phyloP scores from a whole-genome alignment of 106 monocot species.

The Dendrobium chrysotoxum region DNA sequence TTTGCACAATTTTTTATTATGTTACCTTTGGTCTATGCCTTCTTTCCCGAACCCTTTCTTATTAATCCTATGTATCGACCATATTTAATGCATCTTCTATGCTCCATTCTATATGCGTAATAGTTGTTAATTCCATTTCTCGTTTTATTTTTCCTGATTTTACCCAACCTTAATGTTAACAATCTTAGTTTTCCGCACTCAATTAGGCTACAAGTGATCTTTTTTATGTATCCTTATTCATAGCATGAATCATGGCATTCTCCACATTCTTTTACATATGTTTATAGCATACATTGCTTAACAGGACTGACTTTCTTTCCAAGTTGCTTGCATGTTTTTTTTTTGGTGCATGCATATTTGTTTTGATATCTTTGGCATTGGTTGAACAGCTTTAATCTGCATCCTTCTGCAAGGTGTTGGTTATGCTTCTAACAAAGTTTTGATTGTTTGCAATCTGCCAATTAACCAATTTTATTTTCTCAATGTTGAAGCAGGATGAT shows the following conservation, averaged over 20 bases:
- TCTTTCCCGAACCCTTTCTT: neutral
- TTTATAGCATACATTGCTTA: neutral
- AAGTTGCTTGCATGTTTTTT: neutral
- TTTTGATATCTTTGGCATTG: neutral
- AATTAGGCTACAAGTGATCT: too few relatives aligned
- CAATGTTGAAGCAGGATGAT: constrained; percentile 52
- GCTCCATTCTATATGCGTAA: neutral
- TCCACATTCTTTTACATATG: neutral
- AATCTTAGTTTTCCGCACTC: neutral
- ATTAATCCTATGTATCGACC: neutral
- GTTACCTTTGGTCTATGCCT: neutral
- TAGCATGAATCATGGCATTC: too few relatives aligned
- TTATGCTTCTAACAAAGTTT: neutral
- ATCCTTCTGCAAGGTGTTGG: neutral
- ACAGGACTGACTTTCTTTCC: neutral
- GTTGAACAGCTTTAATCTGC: neutral
- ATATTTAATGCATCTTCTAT: neutral
- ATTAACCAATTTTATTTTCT: neutral
- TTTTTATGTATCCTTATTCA: too few relatives aligned
- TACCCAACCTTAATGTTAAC: neutral
- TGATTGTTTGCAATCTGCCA: neutral
- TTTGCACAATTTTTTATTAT: neutral
- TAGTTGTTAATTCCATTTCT: neutral
- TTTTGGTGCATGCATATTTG: neutral
- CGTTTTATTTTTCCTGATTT: neutral